Evolutionary conservation across 2,329 filamentous ascomycete species (phyloP), one percentile per base, ranked within the genome.

Genomic region (Colletotrichum horii): DNA sequence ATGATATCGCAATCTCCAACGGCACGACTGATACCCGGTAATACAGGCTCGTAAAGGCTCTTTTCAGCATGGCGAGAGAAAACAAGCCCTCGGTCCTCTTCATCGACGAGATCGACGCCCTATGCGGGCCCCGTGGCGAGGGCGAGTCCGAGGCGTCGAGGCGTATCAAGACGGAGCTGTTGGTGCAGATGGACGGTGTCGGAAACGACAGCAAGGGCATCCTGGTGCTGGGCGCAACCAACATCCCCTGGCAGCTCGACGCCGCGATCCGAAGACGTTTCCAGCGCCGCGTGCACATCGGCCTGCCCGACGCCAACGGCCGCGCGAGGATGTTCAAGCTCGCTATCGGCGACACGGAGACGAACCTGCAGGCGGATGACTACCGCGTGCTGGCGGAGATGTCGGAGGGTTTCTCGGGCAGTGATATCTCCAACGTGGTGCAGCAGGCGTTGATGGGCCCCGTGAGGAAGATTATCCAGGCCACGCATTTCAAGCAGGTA

Each of bases 101-200:
- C 87, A 98, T 98, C 82, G 96, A 98, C 84, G 96, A 98, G 85
- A 96, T 98, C 78, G 97, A 99, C 84, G 97, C 97, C 7, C 93
- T 99, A 3, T 98, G 97, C 83, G 97, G 97, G 1, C 96, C 96
- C 11, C 92, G 97, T 80, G 92, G 92, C 78, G 97, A 99, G 89
- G 97, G 97, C 83, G 97, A 99, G 87, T 98, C 96, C 2, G 97
- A 99, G 88, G 97, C 97, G 2, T 98, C 96, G 68, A 92, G 97
- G 76, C 94, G 97, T 83, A 99, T 99, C 89, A 99, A 99, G 88
- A 99, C 97, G 1, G 97, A 99, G 85, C 93, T 99, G 81, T 92
- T 99, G 16, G 96, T 99, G 22, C 97, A 99, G 85, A 99, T 99
- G 97, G 97, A 99, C 81, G 97, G 97, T 86, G 97, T 99, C 12